phyloP scores from a whole-genome alignment of 2,329 filamentous ascomycete genomes.

The Sclerotinia subarctica region DNA sequence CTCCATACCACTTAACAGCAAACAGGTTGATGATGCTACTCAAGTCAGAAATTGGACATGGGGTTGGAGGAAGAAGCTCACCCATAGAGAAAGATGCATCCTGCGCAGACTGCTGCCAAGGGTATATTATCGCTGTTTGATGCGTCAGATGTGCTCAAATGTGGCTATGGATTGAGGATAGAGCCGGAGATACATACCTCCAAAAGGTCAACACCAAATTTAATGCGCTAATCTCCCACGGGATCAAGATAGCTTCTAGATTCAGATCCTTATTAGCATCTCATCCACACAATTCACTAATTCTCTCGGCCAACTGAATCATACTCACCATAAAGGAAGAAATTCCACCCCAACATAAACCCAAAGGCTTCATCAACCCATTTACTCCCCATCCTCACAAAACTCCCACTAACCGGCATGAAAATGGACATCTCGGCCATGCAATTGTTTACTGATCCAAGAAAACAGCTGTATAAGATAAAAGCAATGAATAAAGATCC shows the following conservation, averaged over 20 bases:
- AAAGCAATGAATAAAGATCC: slow-evolving; percentile 47
- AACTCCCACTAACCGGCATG: slow-evolving; percentile 50
- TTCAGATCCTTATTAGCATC: not conserved
- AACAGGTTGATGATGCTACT: slow-evolving; percentile 58
- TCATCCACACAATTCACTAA: not conserved
- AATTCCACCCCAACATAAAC: slow-evolving; percentile 55
- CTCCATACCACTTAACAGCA: slow-evolving; percentile 63
- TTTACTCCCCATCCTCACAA: slow-evolving; percentile 52
- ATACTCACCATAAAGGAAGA: slow-evolving; percentile 55
- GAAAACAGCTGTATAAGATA: slow-evolving; percentile 43
- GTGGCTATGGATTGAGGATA: not conserved
- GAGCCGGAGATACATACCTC: slow-evolving; percentile 29
- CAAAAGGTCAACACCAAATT: slow-evolving; percentile 46
- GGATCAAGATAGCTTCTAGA: slow-evolving; percentile 30
- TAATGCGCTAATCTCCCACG: slow-evolving; percentile 43
- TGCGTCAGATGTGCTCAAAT: not conserved
- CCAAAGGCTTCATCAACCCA: slow-evolving; percentile 54
- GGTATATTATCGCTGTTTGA: slow-evolving; percentile 37
- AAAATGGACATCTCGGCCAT: slow-evolving; percentile 55
- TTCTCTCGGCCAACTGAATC: too few relatives aligned
- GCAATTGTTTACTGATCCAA: slow-evolving; percentile 33
- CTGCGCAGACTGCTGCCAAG: slow-evolving; percentile 40
- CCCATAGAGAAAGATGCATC: slow-evolving; percentile 45
- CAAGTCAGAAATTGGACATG: slow-evolving; percentile 17
- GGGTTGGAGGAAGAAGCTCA: slow-evolving; percentile 39